These are phyloP conservation scores for Dipodascus geniculatus DNA, from an alignment of 805 yeast genomes.

Conservation along the genomic window DNA sequence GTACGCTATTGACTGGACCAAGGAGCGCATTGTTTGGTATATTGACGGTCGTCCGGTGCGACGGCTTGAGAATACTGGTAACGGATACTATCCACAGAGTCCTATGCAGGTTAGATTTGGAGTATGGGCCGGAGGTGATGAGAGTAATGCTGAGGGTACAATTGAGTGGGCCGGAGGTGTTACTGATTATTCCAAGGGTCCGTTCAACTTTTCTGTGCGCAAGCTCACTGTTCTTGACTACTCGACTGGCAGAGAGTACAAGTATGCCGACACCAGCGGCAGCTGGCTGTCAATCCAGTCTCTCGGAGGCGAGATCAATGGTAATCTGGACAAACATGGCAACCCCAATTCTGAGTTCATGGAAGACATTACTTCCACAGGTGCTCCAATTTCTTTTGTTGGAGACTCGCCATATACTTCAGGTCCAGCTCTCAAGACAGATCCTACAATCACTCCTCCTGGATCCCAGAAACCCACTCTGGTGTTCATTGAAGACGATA, in stretches of 20 bases:
- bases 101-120: conserved; percentile 66
- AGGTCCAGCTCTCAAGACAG: neutral
- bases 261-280: conserved; percentile 32
- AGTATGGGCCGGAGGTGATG: conserved; percentile 40
- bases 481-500: neutral
- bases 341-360: neutral
- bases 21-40: conserved; percentile 53
- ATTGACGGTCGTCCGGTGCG: conserved; percentile 62
- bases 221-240: conserved; percentile 47
- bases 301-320: conserved; percentile 42
- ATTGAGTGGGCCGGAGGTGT: conserved; percentile 65
- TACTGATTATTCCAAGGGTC: conserved; percentile 34
- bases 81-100: conserved; percentile 79
- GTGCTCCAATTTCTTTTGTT: neutral
- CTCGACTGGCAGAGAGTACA: conserved; percentile 34
- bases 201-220: conserved; percentile 51
- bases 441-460: neutral
- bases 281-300: conserved; percentile 30
- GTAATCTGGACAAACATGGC: conserved; percentile 32
- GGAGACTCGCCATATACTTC: neutral
- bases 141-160: conserved; percentile 43
- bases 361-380: neutral
- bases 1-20: conserved; percentile 78
- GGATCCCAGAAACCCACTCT: neutral
- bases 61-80: conserved; percentile 33